Evolutionary conservation across 2,329 filamentous ascomycete species (phyloP).

Genomic region (Venturia oleaginea): DNA sequence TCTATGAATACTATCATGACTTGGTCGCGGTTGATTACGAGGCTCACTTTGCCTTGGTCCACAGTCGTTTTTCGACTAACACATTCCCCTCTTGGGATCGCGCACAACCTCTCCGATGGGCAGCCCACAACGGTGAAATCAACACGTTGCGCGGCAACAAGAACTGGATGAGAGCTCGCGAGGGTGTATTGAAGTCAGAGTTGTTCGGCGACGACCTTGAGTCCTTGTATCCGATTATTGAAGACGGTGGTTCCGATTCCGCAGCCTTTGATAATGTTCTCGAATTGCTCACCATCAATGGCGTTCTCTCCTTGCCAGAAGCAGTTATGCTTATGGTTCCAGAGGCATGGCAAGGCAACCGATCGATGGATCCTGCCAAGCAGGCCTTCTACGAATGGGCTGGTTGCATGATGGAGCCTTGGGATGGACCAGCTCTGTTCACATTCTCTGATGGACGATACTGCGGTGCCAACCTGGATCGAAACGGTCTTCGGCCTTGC

Average conservation of each 20-base stretch:
- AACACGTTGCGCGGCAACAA: conserved; percentile 97
- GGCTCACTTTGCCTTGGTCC: conserved; percentile 91
- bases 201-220: conserved; percentile 90
- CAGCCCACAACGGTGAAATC: conserved; percentile 97
- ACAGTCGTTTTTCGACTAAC: conserved; percentile 96
- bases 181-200: conserved; percentile 88
- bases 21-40: conserved; percentile 95
- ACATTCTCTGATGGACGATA: conserved; percentile 95
- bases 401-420: conserved; percentile 97
- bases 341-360: conserved; percentile 94
- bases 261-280: conserved; percentile 96
- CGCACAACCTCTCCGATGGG: conserved; percentile 92
- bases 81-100: conserved; percentile 98
- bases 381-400: conserved; percentile 98
- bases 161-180: conserved; percentile 98
- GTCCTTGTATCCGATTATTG: conserved; percentile 83
- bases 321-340: conserved; percentile 98
- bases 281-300: conserved; percentile 88
- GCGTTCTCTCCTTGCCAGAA: conserved; percentile 87
- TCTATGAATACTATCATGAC: conserved; percentile 97
- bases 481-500: conserved; percentile 90
- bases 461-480: conserved; percentile 92
- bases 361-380: conserved; percentile 86
- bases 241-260: conserved; percentile 93
- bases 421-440: conserved; percentile 94